A percentile compares a stretch with the other conserved stretches of the same genome.
Evolutionary conservation across 2,329 filamentous ascomycete species (phyloP).

Genomic region (Dothideomycetes sp.): DNA sequence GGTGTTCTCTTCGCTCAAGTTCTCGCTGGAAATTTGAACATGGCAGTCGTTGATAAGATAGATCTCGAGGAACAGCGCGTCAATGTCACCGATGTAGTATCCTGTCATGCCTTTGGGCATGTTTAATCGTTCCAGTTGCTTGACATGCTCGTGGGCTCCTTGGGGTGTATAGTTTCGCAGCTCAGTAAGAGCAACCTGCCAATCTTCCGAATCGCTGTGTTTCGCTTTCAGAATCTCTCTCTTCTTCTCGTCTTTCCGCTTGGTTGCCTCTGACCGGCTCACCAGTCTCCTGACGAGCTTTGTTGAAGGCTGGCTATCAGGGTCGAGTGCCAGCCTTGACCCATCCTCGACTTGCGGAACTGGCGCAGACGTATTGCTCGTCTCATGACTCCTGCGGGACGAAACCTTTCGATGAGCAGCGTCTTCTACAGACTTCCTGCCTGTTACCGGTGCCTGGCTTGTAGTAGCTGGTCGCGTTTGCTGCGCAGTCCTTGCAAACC

Average conservation of each 20-base stretch:
- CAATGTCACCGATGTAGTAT: conserved; percentile 4
- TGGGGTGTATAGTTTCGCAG: conserved; percentile 2
- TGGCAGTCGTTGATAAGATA: conserved; percentile 7
- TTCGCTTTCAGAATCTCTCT: conserved; percentile 1
- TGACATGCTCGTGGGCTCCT: conserved; percentile 3
- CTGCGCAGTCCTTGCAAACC: background rate
- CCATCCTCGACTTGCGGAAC: background rate
- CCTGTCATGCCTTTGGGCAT: conserved; percentile 8
- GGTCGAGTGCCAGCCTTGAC: background rate
- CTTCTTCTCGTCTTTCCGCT: conserved; percentile 1
- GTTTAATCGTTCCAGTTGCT: conserved; percentile 3
- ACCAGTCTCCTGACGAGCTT: background rate
- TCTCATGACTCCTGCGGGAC: background rate
- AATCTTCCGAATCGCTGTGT: conserved; percentile 2
- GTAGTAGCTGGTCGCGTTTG: background rate
- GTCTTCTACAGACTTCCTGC: too few species aligned
- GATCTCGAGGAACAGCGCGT: conserved; percentile 3
- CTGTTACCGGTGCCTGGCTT: background rate
- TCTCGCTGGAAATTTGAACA: conserved; percentile 2
- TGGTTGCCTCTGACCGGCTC: background rate
- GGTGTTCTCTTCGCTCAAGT: background rate
- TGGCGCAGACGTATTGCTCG: background rate
- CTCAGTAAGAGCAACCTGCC: conserved; percentile 2
- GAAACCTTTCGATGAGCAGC: background rate
- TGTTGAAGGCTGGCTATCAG: too few species aligned